These are phyloP conservation scores for Penicillium sp. DNA, from an alignment of 2,329 filamentous ascomycete genomes.

Conservation along the genomic window DNA sequence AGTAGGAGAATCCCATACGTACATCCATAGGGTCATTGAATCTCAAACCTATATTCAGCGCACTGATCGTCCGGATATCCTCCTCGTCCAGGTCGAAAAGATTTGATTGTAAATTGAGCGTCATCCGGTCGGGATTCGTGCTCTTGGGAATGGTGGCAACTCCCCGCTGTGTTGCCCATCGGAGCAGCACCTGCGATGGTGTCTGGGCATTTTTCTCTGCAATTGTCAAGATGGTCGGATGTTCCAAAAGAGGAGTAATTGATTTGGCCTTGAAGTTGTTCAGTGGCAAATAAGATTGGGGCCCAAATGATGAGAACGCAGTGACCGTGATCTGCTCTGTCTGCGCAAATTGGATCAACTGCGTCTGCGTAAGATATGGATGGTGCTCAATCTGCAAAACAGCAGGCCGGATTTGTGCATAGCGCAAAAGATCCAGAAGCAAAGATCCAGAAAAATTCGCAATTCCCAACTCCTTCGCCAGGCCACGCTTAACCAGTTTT, in stretches of 20 bases:
- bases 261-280: conserved; percentile 66
- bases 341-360: conserved; percentile 71
- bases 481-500: conserved; percentile 67
- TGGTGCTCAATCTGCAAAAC: conserved; percentile 89
- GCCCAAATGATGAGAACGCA: conserved; percentile 83
- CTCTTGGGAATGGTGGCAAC: conserved; percentile 84
- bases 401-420: conserved; percentile 74
- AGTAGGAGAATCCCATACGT: conserved; percentile 46
- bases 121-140: conserved; percentile 54
- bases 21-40: conserved; percentile 79
- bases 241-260: conserved; percentile 68
- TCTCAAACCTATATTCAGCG: conserved; percentile 67
- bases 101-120: conserved; percentile 60
- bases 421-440: conserved; percentile 78
- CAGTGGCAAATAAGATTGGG: conserved; percentile 63
- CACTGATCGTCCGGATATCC: conserved; percentile 70
- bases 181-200: conserved; percentile 78
- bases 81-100: conserved; percentile 67
- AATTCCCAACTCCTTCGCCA: conserved; percentile 76
- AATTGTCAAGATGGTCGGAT: conserved; percentile 66
- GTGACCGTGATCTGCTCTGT: conserved; percentile 74
- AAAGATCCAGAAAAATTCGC: conserved; percentile 81
- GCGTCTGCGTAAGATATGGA: conserved; percentile 79
- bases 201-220: conserved; percentile 73
- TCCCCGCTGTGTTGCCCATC: conserved; percentile 84